Conservation (phyloP, 108 stramenopile genomes). For the Skeletonema marinoi region DNA sequence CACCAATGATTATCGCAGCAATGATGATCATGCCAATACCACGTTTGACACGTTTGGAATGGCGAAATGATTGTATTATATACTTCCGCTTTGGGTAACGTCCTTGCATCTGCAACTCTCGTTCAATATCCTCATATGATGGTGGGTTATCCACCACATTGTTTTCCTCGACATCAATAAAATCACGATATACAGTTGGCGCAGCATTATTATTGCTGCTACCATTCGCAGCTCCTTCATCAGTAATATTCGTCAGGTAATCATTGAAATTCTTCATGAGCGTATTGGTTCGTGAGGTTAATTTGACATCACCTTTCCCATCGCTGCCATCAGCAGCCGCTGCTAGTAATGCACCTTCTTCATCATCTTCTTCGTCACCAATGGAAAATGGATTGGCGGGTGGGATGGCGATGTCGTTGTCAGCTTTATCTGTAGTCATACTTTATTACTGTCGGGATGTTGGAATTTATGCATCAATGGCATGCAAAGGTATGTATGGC, state of each 20-base stretch:
- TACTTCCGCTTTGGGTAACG: not conserved
- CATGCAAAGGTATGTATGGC: too few relatives aligned
- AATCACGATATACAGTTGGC: not conserved
- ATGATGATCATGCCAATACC: not conserved
- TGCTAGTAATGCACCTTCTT: not conserved
- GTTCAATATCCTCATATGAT: not conserved
- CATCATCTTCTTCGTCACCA: not conserved
- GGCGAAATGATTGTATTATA: not conserved
- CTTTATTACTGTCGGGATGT: not conserved
- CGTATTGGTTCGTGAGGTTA: not conserved
- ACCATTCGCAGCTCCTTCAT: not conserved
- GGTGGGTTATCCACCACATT: not conserved
- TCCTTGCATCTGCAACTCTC: not conserved
- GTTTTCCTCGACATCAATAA: not conserved
- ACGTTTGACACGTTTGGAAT: conserved; percentile 13
- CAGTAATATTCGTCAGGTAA: not conserved
- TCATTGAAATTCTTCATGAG: not conserved
- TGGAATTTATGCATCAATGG: too few relatives aligned
- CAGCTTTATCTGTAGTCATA: not conserved
- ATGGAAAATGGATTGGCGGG: not conserved
- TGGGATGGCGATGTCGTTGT: not conserved
- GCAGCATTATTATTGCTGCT: not conserved
- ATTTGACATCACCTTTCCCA: not conserved
- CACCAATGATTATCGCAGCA: not conserved
- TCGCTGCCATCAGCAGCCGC: not conserved